A percentile compares a stretch with the other conserved stretches of the same genome.
phyloP scores from a whole-genome alignment of 805 yeast genomes.

The Kluyveromyces dobzhanskii region DNA sequence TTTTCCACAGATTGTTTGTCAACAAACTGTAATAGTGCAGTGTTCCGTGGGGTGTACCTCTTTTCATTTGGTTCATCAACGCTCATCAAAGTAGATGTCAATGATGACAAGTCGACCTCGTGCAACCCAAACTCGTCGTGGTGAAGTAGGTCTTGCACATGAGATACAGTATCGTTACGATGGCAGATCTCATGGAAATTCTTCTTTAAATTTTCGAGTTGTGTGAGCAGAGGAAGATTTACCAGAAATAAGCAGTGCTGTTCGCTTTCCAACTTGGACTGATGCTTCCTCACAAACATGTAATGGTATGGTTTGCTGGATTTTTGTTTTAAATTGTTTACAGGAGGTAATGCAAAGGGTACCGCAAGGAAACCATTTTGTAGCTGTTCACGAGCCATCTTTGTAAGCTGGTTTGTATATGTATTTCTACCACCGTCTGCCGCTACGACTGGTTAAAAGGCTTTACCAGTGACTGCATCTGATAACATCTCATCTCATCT shows the following conservation, averaged over 20 bases:
- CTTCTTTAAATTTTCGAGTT: constrained; percentile 42
- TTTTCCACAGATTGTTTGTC: constrained; percentile 54
- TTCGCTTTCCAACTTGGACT: constrained; percentile 35
- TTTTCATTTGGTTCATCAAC: constrained; percentile 22
- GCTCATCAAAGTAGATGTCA: constrained; percentile 50
- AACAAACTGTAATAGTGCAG: constrained; percentile 65
- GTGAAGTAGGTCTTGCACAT: constrained; percentile 42
- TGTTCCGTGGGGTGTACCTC: constrained; percentile 57
- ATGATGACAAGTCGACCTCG: constrained; percentile 44
- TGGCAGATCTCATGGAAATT: constrained; percentile 48
- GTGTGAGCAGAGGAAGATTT: constrained; percentile 64
- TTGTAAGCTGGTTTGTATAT: not conserved
- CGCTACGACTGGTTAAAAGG: no score
- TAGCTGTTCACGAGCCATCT: constrained; percentile 13
- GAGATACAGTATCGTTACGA: constrained; percentile 42
- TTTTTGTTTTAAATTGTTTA: constrained; percentile 6
- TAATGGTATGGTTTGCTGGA: constrained; percentile 38
- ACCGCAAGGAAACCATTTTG: constrained; percentile 30
- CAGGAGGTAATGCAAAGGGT: constrained; percentile 22
- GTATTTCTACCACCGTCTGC: no score
- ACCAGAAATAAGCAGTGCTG: constrained; percentile 59
- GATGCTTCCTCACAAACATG: constrained; percentile 59
- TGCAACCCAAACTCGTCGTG: constrained; percentile 37
- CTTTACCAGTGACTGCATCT: no score
- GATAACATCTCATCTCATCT: no score